phyloP scores from a whole-genome alignment of 208 protist genomes.

The Crithidia thermophila region DNA sequence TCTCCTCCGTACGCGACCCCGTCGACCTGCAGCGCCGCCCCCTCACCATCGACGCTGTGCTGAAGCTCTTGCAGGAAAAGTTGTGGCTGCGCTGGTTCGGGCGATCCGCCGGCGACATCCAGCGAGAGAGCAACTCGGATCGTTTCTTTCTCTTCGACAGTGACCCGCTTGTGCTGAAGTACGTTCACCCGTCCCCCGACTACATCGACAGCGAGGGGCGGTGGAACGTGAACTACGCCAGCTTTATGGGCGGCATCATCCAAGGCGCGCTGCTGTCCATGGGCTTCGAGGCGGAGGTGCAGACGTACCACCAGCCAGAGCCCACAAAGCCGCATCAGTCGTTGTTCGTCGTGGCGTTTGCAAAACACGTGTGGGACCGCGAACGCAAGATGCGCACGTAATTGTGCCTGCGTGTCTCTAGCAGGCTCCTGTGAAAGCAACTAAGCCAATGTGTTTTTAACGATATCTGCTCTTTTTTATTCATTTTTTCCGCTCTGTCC shows the following conservation, averaged over 20 bases:
- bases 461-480: neutral
- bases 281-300: slow-evolving; percentile 78
- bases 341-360: slow-evolving; percentile 83
- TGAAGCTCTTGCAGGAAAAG: slow-evolving; percentile 76
- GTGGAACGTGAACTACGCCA: slow-evolving; percentile 87
- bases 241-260: slow-evolving; percentile 85
- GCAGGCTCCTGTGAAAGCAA: slow-evolving; percentile 1
- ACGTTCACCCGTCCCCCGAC: slow-evolving; percentile 74
- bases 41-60: slow-evolving; percentile 57
- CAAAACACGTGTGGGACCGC: slow-evolving; percentile 79
- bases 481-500: neutral
- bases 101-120: slow-evolving; percentile 70
- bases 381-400: slow-evolving; percentile 54
- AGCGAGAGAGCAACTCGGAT: slow-evolving; percentile 78
- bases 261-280: slow-evolving; percentile 75
- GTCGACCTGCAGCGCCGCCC: slow-evolving; percentile 58
- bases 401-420: slow-evolving; percentile 5
- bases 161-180: slow-evolving; percentile 71
- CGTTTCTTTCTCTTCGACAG: slow-evolving; percentile 85
- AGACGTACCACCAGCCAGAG: slow-evolving; percentile 85
- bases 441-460: neutral
- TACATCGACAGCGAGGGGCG: slow-evolving; percentile 74
- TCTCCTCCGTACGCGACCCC: slow-evolving; percentile 64
- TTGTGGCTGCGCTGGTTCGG: slow-evolving; percentile 86
- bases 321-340: slow-evolving; percentile 72